Evolutionary conservation across 108 stramenopile genomes (phyloP), one percentile per base, ranked within the genome.

Genomic region (Conticribra guillardii): DNA sequence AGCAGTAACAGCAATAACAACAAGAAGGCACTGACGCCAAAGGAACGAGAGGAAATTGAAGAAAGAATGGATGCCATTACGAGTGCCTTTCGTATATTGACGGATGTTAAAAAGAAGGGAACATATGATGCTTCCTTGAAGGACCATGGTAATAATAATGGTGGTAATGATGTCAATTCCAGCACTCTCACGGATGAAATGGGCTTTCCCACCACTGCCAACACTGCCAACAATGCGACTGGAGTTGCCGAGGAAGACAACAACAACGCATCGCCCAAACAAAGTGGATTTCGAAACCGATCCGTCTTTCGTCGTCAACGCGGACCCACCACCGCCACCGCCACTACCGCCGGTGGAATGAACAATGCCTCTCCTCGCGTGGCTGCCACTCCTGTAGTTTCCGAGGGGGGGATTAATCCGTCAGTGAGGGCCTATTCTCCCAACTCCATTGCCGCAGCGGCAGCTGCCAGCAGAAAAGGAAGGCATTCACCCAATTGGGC

Each of bases 51-150:
- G 19, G 24, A 18, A n/a, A 47, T 53, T 29, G 73, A 79, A 49
- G 52, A 32, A 26, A 53, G 55, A 62, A 74, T 79, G 78, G 67
- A 79, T 22, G 78, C 78, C 7, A 61, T 79, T 23, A 54, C 60
- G 4, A 60, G 33, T 9, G 64, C 73, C 3, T 79, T 63, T 74
- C 78, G 68, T n/a, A 62, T 79, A 0, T 22, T 79, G 19, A 60
- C 56, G 11, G 73, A 79, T 69, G 37, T 50, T 16, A 51, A 24
- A 5, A 44, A 47, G 33, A 31, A 73, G 45, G 48, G 0, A 21
- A 34, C 24, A 23, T 79, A 79, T 47, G 78, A 79, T 56, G 37
- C 44, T 3, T 48, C 60, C 15, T 21, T 60, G 24, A 22, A 21
- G 31, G 5, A 18, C 11, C 15, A 27, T 4, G 54, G 17, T 7